Base-by-base conservation (phyloP, 2,329 filamentous ascomycete genomes). In the Paracoccidioides brasiliensis region DNA sequence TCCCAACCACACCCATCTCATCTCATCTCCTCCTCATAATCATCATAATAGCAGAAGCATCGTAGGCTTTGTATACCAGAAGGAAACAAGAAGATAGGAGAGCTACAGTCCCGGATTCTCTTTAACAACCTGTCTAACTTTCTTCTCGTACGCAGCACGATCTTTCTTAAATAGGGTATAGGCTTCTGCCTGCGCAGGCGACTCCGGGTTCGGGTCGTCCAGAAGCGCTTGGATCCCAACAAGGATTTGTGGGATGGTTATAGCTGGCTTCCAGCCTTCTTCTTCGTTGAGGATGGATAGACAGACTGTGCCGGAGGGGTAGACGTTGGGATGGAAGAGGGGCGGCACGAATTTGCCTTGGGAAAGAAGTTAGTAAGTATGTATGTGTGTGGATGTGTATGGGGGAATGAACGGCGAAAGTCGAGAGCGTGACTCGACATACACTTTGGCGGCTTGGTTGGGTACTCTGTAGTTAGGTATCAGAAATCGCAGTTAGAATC, bases 391-490 rank as follows among this genome's bases (percentile, higher is more conserved):
- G 22, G 22, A 22, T 22, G 22, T 22, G 22, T 22, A 22, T 22
- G 22, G 22, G 1, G 7, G 55, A 54, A 28, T 59, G 60, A 57
- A 41, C 41, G 12, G 15, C 9, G 5, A 3, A 9, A 54, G n/a
- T n/a, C 33, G 4, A 3, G 37, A 4, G 6, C 5, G 14, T 14
- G 32, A 9, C 7, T 15, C 3, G 7, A 38, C 46, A 72, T 82
- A 95, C 93, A 98, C 75, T 98, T 98, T 1, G 93, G 93, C 37
- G 93, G 93, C 73, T 98, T 98, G 53, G 94, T 98, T 14, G 93
- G 93, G 71, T 98, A 98, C 67, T 98, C 93, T 95, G 65, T 61
- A 60, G 30, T 5, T 22, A 48, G 56, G 37, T 46, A 52, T 40
- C 55, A 49, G 37, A 42, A 57, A 56, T 56, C 45, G 55, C 59